Conservation (phyloP, 495 filamentous ascomycete species). For the Penicillium atrosanguineum region DNA sequence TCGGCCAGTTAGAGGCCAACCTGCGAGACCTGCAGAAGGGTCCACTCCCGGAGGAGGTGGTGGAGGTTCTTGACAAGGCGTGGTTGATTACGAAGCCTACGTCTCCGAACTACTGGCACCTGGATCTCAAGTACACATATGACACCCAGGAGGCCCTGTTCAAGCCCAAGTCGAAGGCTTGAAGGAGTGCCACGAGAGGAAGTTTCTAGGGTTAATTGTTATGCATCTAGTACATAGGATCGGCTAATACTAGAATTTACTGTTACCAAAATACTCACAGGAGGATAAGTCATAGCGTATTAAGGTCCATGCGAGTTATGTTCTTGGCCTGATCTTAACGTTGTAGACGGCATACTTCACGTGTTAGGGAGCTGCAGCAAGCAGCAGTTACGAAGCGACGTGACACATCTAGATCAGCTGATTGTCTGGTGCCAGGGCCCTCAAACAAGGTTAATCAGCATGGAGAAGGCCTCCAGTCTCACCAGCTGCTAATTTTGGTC, state of each 20-base stretch:
- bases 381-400: not conserved
- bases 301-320: too few species aligned
- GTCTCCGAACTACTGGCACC: constrained; percentile 73
- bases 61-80: constrained; percentile 76
- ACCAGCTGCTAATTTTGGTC: constrained; percentile 11
- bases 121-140: constrained; percentile 73
- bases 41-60: constrained; percentile 79
- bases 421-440: not conserved
- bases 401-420: not conserved
- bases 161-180: constrained; percentile 29
- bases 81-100: constrained; percentile 62
- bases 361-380: not conserved
- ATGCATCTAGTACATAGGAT: not conserved
- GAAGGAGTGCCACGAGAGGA: not conserved
- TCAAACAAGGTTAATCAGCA: not conserved
- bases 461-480: not conserved
- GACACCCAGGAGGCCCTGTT: constrained; percentile 68
- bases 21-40: constrained; percentile 79
- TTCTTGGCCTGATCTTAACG: not conserved
- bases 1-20: constrained; percentile 73
- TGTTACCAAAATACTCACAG: too few species aligned
- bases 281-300: too few species aligned
- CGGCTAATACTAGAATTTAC: not conserved
- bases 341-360: not conserved
- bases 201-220: not conserved